Evolutionary conservation across 176 grass and related monocot species (phyloP), one percentile per base, ranked within the genome.

Genomic region (Aegilops longissima): DNA sequence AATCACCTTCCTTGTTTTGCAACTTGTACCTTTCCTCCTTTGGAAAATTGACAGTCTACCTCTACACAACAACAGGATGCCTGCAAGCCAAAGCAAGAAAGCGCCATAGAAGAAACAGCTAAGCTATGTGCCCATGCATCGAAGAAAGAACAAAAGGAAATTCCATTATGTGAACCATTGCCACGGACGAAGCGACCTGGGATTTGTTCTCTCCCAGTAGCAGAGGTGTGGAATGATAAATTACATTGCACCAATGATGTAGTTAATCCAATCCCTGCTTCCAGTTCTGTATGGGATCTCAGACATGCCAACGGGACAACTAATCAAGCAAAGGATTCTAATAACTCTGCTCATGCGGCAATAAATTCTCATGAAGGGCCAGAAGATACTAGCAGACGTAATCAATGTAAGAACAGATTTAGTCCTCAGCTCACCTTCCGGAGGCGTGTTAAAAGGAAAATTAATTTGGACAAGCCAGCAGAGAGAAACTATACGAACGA

Each of bases 391-490:
- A 12, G 30, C 5, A 35, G 16, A 80, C 36, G 27, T 76, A 27
- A 14, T 63, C 68, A 87, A 80, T 83, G 10, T 70, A 91, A 68
- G 47, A 76, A 59, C 59, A 84, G 76, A 68, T 87, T 69, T 85
- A 80, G 68, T 81, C 76, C 80, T 84, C 77, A 84, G 61, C 69
- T 81, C 20, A 84, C 85, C 23, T 88, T 91, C 62, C 21, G 2
- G 30, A 87, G 89, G 69, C 81, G 89, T 70, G 70, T 81, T 25
- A 91, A 91, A 84, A 91, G 51, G 69, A 40, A 40, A 40, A 40
- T 40, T 40, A 40, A 25, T 25, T 25, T 25, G 25, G 25, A 25
- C 25, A 25, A 25, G 25, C 25, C 25, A 25, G 25, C 25, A 25
- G 25, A 68, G 9, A 62, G 45, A 88, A 63, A 24, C 52, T 68